Conservation (phyloP, 352 stramenopile genomes). For the Pythium monospermum region DNA sequence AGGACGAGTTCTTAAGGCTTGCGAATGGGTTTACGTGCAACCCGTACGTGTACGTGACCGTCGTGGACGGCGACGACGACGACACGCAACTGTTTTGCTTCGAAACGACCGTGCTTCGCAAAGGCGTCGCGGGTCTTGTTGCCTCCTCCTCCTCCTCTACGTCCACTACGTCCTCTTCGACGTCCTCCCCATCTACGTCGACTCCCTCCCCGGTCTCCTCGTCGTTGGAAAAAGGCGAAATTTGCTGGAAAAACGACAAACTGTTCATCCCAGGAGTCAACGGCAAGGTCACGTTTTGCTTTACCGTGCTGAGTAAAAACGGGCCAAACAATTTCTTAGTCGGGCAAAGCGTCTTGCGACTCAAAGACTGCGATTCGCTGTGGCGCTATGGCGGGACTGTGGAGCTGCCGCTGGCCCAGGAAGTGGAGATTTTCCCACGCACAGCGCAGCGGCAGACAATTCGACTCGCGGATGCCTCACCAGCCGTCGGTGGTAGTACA, state of each 20-base stretch:
- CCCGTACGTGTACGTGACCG: slow-evolving; percentile 62
- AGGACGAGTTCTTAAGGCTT: slow-evolving; percentile 56
- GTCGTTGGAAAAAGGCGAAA: slow-evolving; percentile 24
- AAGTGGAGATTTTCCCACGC: slow-evolving; percentile 53
- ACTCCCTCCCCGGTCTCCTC: too few relatives aligned
- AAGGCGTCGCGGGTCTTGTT: slow-evolving; percentile 22
- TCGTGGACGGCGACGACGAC: slow-evolving; percentile 64
- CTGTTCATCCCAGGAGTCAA: slow-evolving; percentile 66
- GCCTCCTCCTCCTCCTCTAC: too few relatives aligned
- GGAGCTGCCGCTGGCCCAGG: slow-evolving; percentile 36
- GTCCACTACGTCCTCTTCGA: too few relatives aligned
- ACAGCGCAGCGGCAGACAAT: slow-evolving; percentile 52
- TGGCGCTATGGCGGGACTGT: slow-evolving; percentile 38
- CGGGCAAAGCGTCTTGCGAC: slow-evolving; percentile 45
- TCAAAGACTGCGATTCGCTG: slow-evolving; percentile 37
- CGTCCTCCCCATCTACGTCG: too few relatives aligned
- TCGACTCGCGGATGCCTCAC: slow-evolving; percentile 27
- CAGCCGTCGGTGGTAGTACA: slow-evolving; percentile 16
- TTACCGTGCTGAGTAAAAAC: slow-evolving; percentile 73
- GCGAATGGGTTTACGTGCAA: slow-evolving; percentile 73
- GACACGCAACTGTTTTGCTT: slow-evolving; percentile 66
- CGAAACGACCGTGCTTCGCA: slow-evolving; percentile 40
- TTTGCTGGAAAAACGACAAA: slow-evolving; percentile 42
- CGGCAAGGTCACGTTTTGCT: slow-evolving; percentile 61
- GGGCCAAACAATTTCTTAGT: slow-evolving; percentile 75